phyloP scores from a whole-genome alignment of 2,329 filamentous ascomycete species.

The Mollisia scopiformis region DNA sequence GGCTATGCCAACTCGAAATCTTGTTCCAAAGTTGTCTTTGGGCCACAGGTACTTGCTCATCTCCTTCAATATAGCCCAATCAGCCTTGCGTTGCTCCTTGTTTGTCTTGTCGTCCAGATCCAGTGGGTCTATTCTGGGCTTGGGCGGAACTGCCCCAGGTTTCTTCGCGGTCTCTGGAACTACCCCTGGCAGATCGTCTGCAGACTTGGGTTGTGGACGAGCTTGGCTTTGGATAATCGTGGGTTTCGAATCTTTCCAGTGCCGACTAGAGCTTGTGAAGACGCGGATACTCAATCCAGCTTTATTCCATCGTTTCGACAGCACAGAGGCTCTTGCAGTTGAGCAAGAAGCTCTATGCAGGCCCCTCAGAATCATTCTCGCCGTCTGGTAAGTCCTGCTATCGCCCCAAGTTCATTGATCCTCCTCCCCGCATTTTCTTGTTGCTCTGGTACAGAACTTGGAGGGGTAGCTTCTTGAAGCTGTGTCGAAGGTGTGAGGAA shows the following conservation, averaged over 20 bases:
- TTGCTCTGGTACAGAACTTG: conserved; percentile 12
- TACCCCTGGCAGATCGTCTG: conserved; percentile 25
- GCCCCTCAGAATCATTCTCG: conserved; percentile 34
- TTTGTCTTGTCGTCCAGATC: conserved; percentile 69
- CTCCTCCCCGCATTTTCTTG: conserved; percentile 26
- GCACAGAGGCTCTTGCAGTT: conserved; percentile 26
- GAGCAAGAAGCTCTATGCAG: conserved; percentile 34
- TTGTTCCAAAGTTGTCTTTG: conserved; percentile 81
- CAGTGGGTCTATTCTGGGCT: conserved; percentile 54
- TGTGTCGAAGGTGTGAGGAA: not conserved
- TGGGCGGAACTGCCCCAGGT: conserved; percentile 19
- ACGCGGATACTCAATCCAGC: conserved; percentile 29
- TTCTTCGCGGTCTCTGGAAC: conserved; percentile 30
- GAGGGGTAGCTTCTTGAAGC: conserved; percentile 28
- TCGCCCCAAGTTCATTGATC: conserved; percentile 21
- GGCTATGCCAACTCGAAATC: conserved; percentile 84
- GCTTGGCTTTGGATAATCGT: conserved; percentile 25
- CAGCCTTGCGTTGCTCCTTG: conserved; percentile 91
- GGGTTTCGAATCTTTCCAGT: conserved; percentile 22
- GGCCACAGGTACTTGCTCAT: conserved; percentile 98
- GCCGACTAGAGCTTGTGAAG: conserved; percentile 33
- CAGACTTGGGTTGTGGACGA: conserved; percentile 23
- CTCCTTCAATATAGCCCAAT: conserved; percentile 98
- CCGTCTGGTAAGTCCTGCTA: conserved; percentile 11
- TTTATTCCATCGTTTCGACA: conserved; percentile 27